phyloP scores from a whole-genome alignment of 495 filamentous ascomycete genomes.

The Talaromyces adpressus region DNA sequence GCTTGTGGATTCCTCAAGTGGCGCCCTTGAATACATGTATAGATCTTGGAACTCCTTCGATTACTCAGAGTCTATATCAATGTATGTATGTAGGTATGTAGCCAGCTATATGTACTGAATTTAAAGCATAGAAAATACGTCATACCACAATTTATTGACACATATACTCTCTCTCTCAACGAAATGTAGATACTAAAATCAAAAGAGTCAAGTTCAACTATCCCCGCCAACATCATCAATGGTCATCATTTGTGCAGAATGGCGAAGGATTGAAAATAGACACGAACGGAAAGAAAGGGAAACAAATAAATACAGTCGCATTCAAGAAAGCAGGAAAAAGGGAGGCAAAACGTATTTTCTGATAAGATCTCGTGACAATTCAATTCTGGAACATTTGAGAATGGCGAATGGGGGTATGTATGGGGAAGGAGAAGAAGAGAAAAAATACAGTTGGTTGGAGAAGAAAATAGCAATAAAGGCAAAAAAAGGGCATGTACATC shows the following conservation, averaged over 20 bases:
- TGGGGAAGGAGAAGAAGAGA: not conserved
- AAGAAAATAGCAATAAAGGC: not conserved
- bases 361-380: not conserved
- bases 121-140: too few species aligned
- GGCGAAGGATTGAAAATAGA: conserved; percentile 6
- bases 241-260: conserved; percentile 10
- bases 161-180: not conserved
- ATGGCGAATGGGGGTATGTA: conserved; percentile 3
- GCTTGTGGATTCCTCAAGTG: too few species aligned
- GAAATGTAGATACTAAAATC: not conserved
- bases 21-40: too few species aligned
- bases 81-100: too few species aligned
- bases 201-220: not conserved
- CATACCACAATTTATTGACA: not conserved
- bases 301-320: conserved; percentile 10
- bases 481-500: conserved; percentile 16
- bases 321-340: not conserved
- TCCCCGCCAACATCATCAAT: conserved; percentile 4
- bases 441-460: conserved; percentile 13
- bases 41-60: too few species aligned
- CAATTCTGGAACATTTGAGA: conserved; percentile 7
- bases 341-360: not conserved
- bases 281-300: conserved; percentile 8
- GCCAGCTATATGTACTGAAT: too few species aligned
- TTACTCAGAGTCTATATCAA: too few species aligned